Conservation (phyloP, 352 stramenopile species). For the Saprolegnia parasitica region DNA sequence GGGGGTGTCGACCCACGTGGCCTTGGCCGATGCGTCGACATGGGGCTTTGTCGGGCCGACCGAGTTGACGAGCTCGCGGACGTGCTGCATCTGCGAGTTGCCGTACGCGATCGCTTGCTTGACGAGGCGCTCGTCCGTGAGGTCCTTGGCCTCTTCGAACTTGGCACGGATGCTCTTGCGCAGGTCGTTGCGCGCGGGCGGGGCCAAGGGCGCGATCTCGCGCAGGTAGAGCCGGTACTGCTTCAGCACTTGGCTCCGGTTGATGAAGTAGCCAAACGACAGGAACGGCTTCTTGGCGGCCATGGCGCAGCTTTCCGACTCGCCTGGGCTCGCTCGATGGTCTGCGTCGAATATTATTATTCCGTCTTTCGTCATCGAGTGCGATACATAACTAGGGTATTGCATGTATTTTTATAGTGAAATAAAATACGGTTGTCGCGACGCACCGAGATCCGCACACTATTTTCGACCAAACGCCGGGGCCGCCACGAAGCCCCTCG, state of each 20-base stretch:
- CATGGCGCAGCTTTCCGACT: background rate
- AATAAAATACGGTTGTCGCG: too few relatives aligned
- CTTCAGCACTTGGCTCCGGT: constrained; percentile 28
- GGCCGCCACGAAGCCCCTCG: too few relatives aligned
- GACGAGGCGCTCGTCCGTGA: background rate
- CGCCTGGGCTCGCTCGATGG: background rate
- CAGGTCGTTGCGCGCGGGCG: constrained; percentile 7
- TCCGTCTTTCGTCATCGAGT: background rate
- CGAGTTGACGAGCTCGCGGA: constrained; percentile 27
- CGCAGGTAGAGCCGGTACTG: constrained; percentile 28
- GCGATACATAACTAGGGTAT: background rate
- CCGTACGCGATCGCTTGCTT: constrained; percentile 25
- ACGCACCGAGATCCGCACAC: background rate
- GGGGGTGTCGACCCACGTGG: background rate
- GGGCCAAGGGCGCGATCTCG: constrained; percentile 17
- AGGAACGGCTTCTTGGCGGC: constrained; percentile 2
- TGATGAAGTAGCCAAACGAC: constrained; percentile 27
- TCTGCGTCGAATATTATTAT: constrained; percentile 6
- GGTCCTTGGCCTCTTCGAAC: constrained; percentile 14
- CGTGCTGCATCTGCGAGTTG: constrained; percentile 23
- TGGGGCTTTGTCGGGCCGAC: background rate
- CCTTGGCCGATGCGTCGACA: background rate
- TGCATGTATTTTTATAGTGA: too few relatives aligned
- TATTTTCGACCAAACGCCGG: background rate
- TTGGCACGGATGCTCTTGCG: constrained; percentile 27